Evolutionary conservation across 164 flowering plant species (phyloP), one percentile per base, ranked within the genome.

Genomic region (Macadamia tetraphylla): DNA sequence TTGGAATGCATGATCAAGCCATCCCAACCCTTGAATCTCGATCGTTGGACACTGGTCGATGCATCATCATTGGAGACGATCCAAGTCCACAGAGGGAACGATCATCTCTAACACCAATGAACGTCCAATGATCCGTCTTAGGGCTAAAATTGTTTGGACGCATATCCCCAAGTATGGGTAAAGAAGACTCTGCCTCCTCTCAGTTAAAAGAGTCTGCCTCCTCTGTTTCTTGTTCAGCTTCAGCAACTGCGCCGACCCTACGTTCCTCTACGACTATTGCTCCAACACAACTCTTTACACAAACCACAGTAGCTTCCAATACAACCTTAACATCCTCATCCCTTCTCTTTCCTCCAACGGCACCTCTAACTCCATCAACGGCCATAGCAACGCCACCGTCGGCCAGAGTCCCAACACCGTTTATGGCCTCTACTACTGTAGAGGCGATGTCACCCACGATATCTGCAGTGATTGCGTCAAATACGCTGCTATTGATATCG

Each of bases 361-460:
- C 40, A 4, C 1, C 40, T 35, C 40, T 4, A 35, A 35, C 40
- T 35, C 4, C 40, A 1, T 1, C 40, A 35, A 48, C 10, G 71
- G 70, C 3, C 75, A 67, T 44, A 59, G 31, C 59, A 59, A 56
- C 61, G 1, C 6, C 43, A 69, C 78, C 17, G 44, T 23, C 1
- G 78, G 81, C 6, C 12, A 3, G 7, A 53, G n/a, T n/a, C n/a
- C n/a, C n/a, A n/a, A n/a, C n/a, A n/a, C n/a, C 17, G 71, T 65
- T 18, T 61, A 64, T 30, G 78, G 72, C 1, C 35, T 66, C 49
- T 71, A 29, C 42, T 65, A 76, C 23, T 80, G 81, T 49, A 59
- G 81, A 30, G 80, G 78, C 9, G 81, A 56, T 12, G 46, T 29
- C 3, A 80, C 82, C 61, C 48, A 61, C 0, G 55, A 29, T 82